Evolutionary conservation across 2,329 filamentous ascomycete genomes (phyloP).

Genomic region (Aspergillus niger): DNA sequence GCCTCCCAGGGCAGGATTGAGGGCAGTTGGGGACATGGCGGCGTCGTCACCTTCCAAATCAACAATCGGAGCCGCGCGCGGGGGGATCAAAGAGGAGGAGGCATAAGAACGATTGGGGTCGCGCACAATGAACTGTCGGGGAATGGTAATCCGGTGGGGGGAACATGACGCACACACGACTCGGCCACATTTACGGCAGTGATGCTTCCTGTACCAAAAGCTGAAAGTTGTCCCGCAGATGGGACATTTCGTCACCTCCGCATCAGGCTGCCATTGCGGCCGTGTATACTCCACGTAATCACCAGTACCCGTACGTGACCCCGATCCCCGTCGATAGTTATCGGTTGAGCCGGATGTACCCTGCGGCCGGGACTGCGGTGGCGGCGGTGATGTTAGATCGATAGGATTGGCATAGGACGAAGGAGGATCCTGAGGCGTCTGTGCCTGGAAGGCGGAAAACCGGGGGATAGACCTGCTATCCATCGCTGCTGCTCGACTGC

Average conservation of each 20-base stretch:
- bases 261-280: slow-evolving; percentile 86
- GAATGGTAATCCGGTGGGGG: slow-evolving; percentile 92
- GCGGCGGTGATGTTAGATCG: slow-evolving; percentile 35
- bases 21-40: slow-evolving; percentile 21
- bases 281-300: slow-evolving; percentile 53
- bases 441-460: slow-evolving; percentile 15
- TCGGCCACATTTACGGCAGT: slow-evolving; percentile 93
- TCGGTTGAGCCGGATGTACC: neutral
- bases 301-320: slow-evolving; percentile 16
- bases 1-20: slow-evolving; percentile 59
- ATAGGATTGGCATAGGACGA: slow-evolving; percentile 38
- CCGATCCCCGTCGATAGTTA: slow-evolving; percentile 19
- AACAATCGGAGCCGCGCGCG: slow-evolving; percentile 47
- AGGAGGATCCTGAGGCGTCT: slow-evolving; percentile 12
- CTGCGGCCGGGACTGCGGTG: slow-evolving; percentile 21
- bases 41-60: slow-evolving; percentile 49
- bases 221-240: slow-evolving; percentile 76
- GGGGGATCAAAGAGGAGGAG: slow-evolving; percentile 45
- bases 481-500: slow-evolving; percentile 17
- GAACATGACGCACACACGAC: slow-evolving; percentile 91
- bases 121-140: slow-evolving; percentile 86
- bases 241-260: slow-evolving; percentile 77
- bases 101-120: slow-evolving; percentile 46
- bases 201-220: slow-evolving; percentile 86
- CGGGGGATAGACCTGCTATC: slow-evolving; percentile 30